Evolutionary conservation across 345 rosid species (phyloP), one percentile per base, ranked within the genome.

Genomic region (Melaleuca alternifolia): DNA sequence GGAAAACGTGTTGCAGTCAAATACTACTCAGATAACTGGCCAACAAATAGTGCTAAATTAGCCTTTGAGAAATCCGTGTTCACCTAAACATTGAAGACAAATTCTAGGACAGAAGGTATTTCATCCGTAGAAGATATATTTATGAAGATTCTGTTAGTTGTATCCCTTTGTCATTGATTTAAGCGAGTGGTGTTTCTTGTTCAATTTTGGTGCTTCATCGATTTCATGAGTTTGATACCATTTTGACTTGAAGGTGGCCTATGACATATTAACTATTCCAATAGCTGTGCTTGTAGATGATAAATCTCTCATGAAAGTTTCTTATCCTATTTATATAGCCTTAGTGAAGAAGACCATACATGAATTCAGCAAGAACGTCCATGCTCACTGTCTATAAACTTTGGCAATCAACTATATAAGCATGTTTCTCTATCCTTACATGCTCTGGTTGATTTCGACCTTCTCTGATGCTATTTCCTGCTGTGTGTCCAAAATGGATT

Each of bases 1-100:
- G 99, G 98, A 83, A 97, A 95, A 88, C 99, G 98, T 79, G 94
- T 97, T 51, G 98, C 97, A 4, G 94, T 94, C 87, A 97, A 92
- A 88, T 97, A 97, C 84, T 97, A 91, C 90, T 93, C 98, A 1
- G 98, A 97, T 92, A 99, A 96, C 41, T 95, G 98, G 98, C 91
- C 96, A 28, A 96, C 98, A 51, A 94, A 96, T 90, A 89, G 86
- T 88, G 87, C 96, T 33, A 96, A 94, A 86, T 88, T 95, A 87
- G 94, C 91, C 86, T 97, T 94, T 86, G 99, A 97, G 61, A 96
- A 97, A 83, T 89, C 87, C 54, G 90, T 96, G 26, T 97, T 96
- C 79, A 46, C 93, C 2, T 94, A 94, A 93, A 95, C 98, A n/a
- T 87, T 92, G 89, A 97, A 95, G 91, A 90, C 99, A 41, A 96